Evolutionary conservation across 2,329 filamentous ascomycete genomes (phyloP), one percentile per base, ranked within the genome.

Genomic region (Penicillium oxalicum): DNA sequence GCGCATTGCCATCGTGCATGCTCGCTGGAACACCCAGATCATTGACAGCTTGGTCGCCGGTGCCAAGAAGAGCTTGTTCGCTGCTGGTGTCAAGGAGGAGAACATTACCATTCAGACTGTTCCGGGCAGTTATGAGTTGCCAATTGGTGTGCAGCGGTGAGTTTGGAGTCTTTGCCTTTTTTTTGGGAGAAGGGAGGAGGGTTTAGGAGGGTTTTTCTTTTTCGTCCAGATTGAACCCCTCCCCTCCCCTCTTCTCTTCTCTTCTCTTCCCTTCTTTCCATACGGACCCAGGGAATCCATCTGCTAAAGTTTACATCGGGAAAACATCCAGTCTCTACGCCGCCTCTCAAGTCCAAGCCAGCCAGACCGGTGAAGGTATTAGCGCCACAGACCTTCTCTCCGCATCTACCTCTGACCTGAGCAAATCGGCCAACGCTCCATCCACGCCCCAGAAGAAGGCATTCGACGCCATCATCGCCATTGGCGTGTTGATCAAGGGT

Each of bases 401-500:
- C 43, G 82, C 81, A 13, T 80, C 80, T 1, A 77, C 86, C 1
- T 77, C 84, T 28, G 87, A 95, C 68, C 78, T 90, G 29, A 75
- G 78, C 27, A 71, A 78, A 61, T 70, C 41, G 29, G 54, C 55
- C 39, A 67, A 61, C 35, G 53, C 72, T 11, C 29, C 29, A 2
- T 58, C 71, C 2, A 66, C 70, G n/a, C 65, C 70, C 13, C 44
- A 62, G 3, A 62, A 70, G 18, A 64, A 68, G 43, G 82, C 89
- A 18, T 97, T 97, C 63, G 91, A 97, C 66, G 93, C 93, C 54
- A 83, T 98, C 55, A 91, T 98, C 58, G 90, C 93, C 45, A 87
- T 98, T 59, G 93, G 93, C 48, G 91, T 95, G 48, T 81, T 98
- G 52, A 96, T 98, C 75, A 98, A 98, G 77, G 93, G 93, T 68